Base-by-base conservation (phyloP, 2,329 filamentous ascomycete species). In the Xylaria sp. region DNA sequence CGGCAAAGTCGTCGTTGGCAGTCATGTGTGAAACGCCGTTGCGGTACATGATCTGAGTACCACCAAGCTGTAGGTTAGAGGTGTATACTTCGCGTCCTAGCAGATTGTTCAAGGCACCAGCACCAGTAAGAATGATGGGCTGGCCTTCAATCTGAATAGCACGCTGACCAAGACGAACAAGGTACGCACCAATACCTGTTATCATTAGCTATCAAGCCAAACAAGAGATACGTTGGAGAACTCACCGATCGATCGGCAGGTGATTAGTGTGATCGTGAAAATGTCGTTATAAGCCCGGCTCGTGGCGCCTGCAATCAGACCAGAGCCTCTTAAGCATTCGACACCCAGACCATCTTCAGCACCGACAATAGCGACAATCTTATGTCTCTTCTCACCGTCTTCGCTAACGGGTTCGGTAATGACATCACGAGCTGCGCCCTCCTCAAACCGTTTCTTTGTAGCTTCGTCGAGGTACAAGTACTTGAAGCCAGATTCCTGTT, bases 11-110 rank as follows among this genome's bases (percentile, higher is more conserved):
- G 78, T 99, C 95, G 75, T 92, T 92, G 77, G 96, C 96, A 74
- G 95, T 98, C 93, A 98, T 95, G 86, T 99, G 96, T 25, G 96
- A 98, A 50, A 99, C 96, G 89, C 96, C 96, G 81, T 99, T 99
- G 85, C 93, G 94, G 90, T 99, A 98, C 96, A 99, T 99, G 88
- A 99, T 99, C 84, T 99, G 96, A n/a, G 96, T 99, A 76, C 96
- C 96, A 90, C 96, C 96, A 73, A 99, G 93, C 86, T 99, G 96
- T 79, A 99, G 84, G 88, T 99, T 99, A 69, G 96, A 98, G 27
- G 96, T 98, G 85, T 99, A 99, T 35, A 99, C 95, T 83, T 99
- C 96, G 75, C 97, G 94, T 78, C 96, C 96, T 69, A 99, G 90
- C 77, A 99, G 87, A 85, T 98, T 99, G 90, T 99, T 99, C 81